A percentile compares a stretch with the other conserved stretches of the same genome.
These are phyloP conservation scores for Pseudonectria foliicola DNA, from an alignment of 2,329 filamentous ascomycete species.

Conservation along the genomic window DNA sequence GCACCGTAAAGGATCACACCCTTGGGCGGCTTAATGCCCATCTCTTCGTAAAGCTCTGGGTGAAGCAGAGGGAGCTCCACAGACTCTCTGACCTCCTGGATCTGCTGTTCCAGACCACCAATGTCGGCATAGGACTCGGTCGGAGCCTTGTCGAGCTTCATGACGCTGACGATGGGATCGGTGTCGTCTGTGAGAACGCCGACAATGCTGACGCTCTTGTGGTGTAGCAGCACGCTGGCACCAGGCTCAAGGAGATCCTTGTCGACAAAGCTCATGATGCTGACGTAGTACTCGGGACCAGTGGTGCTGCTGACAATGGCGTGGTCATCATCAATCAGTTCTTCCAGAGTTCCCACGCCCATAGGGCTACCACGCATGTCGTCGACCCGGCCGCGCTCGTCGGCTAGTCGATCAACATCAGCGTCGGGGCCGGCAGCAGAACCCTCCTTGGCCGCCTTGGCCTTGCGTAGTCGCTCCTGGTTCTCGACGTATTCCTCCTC, in stretches of 20 bases:
- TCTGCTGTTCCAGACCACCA: slow-evolving; percentile 88
- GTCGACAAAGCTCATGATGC: slow-evolving; percentile 99
- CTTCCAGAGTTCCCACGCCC: slow-evolving; percentile 95
- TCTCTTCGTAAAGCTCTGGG: slow-evolving; percentile 97
- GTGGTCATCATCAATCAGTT: slow-evolving; percentile 98
- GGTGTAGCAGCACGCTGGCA: slow-evolving; percentile 88
- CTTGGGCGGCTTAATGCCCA: slow-evolving; percentile 99
- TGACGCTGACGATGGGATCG: slow-evolving; percentile 91
- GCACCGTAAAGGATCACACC: slow-evolving; percentile 98
- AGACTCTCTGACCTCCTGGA: slow-evolving; percentile 95
- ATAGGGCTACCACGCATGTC: slow-evolving; percentile 98
- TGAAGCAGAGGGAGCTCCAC: slow-evolving; percentile 93
- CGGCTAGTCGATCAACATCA: slow-evolving; percentile 74
- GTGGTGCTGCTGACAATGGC: slow-evolving; percentile 97
- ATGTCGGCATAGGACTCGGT: slow-evolving; percentile 99
- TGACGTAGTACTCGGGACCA: slow-evolving; percentile 97
- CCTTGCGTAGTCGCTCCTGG: slow-evolving; percentile 90
- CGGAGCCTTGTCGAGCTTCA: slow-evolving; percentile 98
- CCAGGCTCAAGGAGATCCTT: slow-evolving; percentile 96
- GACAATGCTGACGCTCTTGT: slow-evolving; percentile 97
- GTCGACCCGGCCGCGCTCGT: slow-evolving; percentile 90
- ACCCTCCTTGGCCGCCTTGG: slow-evolving; percentile 72
- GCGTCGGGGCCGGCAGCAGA: slow-evolving; percentile 64
- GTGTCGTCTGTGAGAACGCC: slow-evolving; percentile 95
- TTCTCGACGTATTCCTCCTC: slow-evolving; percentile 99